Percentiles rank a stretch among this genome's conserved stretches.
These are phyloP conservation scores for Ophiostoma perfectum DNA, from an alignment of 2,329 filamentous ascomycete species.

Conservation along the genomic window DNA sequence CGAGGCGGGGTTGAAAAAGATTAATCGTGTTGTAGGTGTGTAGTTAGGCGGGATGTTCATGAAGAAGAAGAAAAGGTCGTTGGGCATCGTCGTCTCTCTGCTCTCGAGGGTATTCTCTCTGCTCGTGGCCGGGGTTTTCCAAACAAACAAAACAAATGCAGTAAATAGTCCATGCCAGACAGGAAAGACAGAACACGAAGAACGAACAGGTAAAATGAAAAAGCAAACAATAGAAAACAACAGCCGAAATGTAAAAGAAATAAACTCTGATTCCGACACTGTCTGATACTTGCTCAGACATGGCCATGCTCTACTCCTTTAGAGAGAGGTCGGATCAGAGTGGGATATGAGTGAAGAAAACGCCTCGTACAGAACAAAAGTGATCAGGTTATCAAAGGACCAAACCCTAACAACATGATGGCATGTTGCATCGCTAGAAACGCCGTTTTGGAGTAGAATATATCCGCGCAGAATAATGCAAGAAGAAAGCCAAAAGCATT, in stretches of 20 bases:
- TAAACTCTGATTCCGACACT: conserved; percentile 4
- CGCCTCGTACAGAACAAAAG: conserved; percentile 15
- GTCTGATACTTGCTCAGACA: conserved; percentile 18
- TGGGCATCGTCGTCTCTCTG: conserved; percentile 22
- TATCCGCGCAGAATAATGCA: neutral
- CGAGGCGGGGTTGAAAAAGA: conserved; percentile 4
- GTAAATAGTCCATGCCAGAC: neutral
- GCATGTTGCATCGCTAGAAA: conserved; percentile 16
- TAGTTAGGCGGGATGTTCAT: neutral
- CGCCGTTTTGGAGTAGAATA: conserved; percentile 13
- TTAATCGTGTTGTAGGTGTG: neutral
- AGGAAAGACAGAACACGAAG: neutral
- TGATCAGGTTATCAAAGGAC: neutral
- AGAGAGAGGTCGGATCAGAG: neutral
- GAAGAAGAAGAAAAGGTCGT: conserved; percentile 10
- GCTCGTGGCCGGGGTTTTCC: conserved; percentile 2
- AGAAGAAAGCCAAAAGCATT: neutral
- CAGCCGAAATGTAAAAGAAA: neutral
- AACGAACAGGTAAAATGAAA: neutral
- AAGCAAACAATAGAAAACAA: conserved; percentile 15
- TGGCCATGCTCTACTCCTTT: neutral
- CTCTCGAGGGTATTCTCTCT: conserved; percentile 21
- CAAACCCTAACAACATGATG: neutral
- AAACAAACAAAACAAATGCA: conserved; percentile 5
- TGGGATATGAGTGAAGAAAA: conserved; percentile 16